phyloP scores from a whole-genome alignment of 208 protist species.

The Acanthamoeba castellanii region DNA sequence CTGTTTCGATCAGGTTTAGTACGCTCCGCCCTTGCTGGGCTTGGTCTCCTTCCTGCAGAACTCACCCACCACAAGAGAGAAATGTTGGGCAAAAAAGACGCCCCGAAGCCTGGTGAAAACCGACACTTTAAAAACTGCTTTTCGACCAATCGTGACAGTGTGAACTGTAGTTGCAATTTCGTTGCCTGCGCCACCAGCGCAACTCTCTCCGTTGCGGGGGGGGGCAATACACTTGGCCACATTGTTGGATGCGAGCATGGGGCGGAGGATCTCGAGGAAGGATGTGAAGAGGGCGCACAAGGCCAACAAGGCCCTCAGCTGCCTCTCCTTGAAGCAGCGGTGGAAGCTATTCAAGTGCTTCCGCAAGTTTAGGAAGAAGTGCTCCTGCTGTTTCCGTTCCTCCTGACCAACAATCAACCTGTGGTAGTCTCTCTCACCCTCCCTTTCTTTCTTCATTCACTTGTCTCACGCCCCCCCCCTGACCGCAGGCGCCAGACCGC shows the following conservation, averaged over 20 bases:
- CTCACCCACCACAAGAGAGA: neutral
- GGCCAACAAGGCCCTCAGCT: constrained; percentile 21
- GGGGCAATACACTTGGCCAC: too few relatives aligned
- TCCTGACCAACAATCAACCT: neutral
- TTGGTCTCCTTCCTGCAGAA: neutral
- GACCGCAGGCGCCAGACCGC: neutral
- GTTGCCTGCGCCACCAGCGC: neutral
- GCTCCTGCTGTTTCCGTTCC: neutral
- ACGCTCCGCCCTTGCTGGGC: neutral
- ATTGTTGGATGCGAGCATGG: neutral
- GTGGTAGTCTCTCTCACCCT: too few relatives aligned
- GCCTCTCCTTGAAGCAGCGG: constrained; percentile 15
- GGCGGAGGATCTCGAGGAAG: neutral
- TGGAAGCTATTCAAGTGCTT: constrained; percentile 65
- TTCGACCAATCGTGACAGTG: neutral
- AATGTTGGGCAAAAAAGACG: neutral
- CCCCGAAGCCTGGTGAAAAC: neutral
- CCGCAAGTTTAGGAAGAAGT: constrained; percentile 13
- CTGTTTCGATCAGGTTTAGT: neutral
- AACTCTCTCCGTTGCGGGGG: neutral
- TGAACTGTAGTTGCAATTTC: neutral
- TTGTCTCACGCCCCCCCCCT: too few relatives aligned
- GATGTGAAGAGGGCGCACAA: constrained; percentile 27
- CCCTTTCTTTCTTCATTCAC: too few relatives aligned
- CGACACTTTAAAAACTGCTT: neutral